A percentile compares a stretch with the other conserved stretches of the same genome.
phyloP scores from a whole-genome alignment of 2,329 filamentous ascomycete genomes.

The Fusarium albidum region DNA sequence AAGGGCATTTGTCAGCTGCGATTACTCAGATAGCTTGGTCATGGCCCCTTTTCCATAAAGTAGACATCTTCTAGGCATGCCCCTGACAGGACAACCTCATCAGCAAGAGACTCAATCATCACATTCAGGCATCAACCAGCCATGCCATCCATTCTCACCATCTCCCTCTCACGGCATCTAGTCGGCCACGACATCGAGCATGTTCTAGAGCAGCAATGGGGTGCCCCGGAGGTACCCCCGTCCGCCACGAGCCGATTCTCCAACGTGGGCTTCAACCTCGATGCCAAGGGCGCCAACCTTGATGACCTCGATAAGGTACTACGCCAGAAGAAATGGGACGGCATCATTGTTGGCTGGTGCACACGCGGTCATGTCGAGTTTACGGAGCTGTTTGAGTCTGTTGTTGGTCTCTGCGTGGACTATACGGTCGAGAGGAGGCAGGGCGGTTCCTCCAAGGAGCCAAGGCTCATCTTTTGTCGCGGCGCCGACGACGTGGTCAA shows the following conservation, averaged over 20 bases:
- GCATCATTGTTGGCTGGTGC: conserved; percentile 15
- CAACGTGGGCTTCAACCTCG: conserved; percentile 17
- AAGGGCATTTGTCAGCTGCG: too few species aligned
- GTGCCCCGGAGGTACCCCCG: neutral
- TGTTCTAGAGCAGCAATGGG: conserved; percentile 11
- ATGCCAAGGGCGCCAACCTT: neutral
- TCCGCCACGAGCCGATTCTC: conserved; percentile 1
- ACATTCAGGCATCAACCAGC: too few species aligned
- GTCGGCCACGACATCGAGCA: neutral
- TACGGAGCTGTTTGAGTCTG: conserved; percentile 13
- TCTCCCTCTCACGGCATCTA: conserved; percentile 12
- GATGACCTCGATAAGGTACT: neutral
- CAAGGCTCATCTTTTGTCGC: conserved; percentile 19
- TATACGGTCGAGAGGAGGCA: neutral
- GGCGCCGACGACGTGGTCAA: conserved; percentile 9
- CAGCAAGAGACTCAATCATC: too few species aligned
- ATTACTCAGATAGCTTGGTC: too few species aligned
- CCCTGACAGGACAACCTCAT: too few species aligned
- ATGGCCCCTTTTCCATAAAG: too few species aligned
- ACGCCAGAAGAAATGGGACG: neutral
- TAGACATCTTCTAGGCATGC: too few species aligned
- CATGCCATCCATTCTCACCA: conserved; percentile 2
- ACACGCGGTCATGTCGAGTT: conserved; percentile 7
- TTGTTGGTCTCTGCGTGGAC: neutral
- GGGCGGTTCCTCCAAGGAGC: neutral